A percentile compares a stretch with the other conserved stretches of the same genome.
phyloP scores from a whole-genome alignment of 176 grass and related monocot genomes.

The Triticum turgidum region DNA sequence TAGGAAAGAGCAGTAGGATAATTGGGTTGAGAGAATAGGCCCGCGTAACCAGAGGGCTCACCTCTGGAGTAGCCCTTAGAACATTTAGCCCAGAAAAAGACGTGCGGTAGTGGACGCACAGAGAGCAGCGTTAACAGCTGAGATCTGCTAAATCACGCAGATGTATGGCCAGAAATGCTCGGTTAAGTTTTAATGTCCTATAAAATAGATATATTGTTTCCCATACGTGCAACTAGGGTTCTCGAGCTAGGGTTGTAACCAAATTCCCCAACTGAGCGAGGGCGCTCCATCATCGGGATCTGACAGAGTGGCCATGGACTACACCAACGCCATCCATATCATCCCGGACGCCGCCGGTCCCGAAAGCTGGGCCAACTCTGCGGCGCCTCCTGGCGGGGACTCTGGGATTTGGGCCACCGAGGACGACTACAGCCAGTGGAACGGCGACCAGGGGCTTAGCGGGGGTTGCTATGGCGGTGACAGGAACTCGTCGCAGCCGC shows the following conservation, averaged over 20 bases:
- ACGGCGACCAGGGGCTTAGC: slow-evolving; percentile 37
- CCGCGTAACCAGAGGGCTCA: no score
- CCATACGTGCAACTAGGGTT: not conserved
- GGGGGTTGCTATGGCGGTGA: slow-evolving; percentile 47
- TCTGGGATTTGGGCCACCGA: slow-evolving; percentile 82
- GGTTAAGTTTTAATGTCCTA: no score
- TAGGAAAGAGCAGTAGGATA: no score
- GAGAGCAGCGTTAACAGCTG: no score
- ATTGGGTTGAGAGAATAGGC: no score
- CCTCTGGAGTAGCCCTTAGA: no score
- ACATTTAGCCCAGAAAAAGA: no score
- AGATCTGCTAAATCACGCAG: no score
- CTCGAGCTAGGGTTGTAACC: not conserved
- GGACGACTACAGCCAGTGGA: slow-evolving; percentile 87
- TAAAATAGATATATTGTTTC: not conserved
- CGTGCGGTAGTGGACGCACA: no score
- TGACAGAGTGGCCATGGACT: slow-evolving; percentile 47
- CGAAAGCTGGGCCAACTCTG: slow-evolving; percentile 46
- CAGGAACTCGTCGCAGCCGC: slow-evolving; percentile 45
- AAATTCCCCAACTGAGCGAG: not conserved
- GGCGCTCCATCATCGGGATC: not conserved
- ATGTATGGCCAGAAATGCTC: no score
- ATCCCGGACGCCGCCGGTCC: slow-evolving; percentile 67
- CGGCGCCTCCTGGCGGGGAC: slow-evolving; percentile 34
- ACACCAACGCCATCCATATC: slow-evolving; percentile 81